Evolutionary conservation across 2,329 filamentous ascomycete genomes (phyloP).

Genomic region (Exophiala bonariae): DNA sequence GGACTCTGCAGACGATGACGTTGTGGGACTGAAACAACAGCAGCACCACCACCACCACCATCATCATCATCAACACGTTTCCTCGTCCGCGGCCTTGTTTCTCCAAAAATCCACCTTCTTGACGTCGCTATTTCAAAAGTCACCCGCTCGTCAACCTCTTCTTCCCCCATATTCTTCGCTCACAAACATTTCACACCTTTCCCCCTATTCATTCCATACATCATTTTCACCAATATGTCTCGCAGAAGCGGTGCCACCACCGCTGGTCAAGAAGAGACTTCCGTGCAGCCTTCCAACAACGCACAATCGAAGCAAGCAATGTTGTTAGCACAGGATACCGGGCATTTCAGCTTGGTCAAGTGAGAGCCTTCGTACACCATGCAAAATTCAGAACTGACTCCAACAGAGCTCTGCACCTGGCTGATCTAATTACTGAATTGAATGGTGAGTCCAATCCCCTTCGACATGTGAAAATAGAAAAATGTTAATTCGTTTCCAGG

Average conservation of each 20-base stretch:
- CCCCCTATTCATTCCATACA: neutral
- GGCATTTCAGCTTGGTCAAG: constrained; percentile 54
- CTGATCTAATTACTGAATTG: constrained; percentile 51
- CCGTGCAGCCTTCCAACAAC: constrained; percentile 26
- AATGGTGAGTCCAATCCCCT: constrained; percentile 39
- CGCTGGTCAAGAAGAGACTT: constrained; percentile 17
- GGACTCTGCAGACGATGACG: too few species aligned
- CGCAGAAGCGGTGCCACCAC: constrained; percentile 24
- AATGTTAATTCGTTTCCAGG: constrained; percentile 33
- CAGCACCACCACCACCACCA: too few species aligned
- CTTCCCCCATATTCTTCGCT: neutral
- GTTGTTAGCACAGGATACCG: constrained; percentile 47
- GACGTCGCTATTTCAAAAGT: too few species aligned
- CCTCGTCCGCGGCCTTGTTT: constrained; percentile 5
- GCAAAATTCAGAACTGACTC: neutral
- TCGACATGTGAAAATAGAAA: neutral
- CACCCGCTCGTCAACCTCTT: too few species aligned
- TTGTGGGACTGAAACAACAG: too few species aligned
- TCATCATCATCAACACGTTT: too few species aligned
- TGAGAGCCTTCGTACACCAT: constrained; percentile 30
- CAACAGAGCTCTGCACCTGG: constrained; percentile 47
- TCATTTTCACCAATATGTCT: constrained; percentile 24
- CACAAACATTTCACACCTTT: neutral
- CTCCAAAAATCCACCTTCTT: constrained; percentile 10
- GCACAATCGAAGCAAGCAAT: constrained; percentile 51